A percentile compares a stretch with the other conserved stretches of the same genome.
Evolutionary conservation across 2,329 filamentous ascomycete species (phyloP).

Genomic region (Aureobasidium sp.): DNA sequence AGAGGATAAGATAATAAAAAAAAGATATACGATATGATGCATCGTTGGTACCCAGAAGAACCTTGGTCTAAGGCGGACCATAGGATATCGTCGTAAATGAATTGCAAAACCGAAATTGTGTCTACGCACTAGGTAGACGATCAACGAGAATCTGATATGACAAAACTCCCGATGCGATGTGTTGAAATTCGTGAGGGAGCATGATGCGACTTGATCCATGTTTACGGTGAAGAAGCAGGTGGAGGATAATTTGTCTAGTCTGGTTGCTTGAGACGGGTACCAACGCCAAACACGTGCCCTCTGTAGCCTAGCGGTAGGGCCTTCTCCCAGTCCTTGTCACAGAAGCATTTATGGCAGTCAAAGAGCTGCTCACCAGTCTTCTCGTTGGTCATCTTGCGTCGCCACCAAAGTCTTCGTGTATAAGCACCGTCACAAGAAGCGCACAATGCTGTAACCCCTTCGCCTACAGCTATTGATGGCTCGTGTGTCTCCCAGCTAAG

Average conservation of each 20-base stretch:
- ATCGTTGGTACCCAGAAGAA: neutral
- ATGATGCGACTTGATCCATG: neutral
- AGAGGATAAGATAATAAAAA: neutral
- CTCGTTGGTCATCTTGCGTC: neutral
- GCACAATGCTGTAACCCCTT: neutral
- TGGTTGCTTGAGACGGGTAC: neutral
- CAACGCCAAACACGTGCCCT: neutral
- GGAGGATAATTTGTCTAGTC: neutral
- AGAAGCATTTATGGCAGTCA: neutral
- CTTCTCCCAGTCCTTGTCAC: neutral
- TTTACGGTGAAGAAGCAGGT: neutral
- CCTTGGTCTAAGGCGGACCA: too few species aligned
- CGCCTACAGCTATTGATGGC: neutral
- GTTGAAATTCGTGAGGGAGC: neutral
- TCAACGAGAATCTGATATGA: neutral
- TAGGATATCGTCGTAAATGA: neutral
- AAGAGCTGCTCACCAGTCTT: neutral
- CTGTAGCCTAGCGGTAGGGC: neutral
- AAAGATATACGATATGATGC: neutral
- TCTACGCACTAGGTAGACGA: neutral
- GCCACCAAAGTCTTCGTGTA: neutral
- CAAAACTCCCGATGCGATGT: too few species aligned
- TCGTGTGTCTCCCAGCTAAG: neutral
- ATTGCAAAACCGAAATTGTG: neutral
- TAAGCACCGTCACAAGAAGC: neutral